phyloP scores from a whole-genome alignment of 2,329 filamentous ascomycete species.

The Phoma sp. region DNA sequence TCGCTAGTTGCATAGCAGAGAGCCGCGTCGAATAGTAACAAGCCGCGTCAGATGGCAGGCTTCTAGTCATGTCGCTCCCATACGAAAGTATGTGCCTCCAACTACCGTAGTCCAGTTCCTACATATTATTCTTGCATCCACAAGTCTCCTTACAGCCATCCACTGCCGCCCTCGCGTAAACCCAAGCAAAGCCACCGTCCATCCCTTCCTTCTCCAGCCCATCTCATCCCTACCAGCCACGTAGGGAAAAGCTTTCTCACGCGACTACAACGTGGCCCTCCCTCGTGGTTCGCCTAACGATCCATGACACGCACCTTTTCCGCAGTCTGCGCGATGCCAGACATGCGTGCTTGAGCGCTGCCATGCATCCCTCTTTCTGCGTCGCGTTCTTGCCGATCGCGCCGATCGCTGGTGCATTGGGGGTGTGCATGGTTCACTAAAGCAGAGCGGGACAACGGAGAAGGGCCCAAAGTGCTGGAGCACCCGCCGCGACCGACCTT shows the following conservation, averaged over 20 bases:
- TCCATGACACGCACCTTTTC: background rate
- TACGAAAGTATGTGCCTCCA: too few species aligned
- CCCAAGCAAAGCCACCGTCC: conserved; percentile 8
- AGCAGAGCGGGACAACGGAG: conserved; percentile 8
- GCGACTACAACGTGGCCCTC: conserved; percentile 13
- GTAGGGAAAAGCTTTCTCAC: conserved; percentile 2
- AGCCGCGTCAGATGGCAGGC: too few species aligned
- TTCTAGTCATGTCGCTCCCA: too few species aligned
- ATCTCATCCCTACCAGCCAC: background rate
- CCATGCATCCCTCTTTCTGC: background rate
- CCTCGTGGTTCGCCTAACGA: background rate
- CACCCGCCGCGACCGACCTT: conserved; percentile 3
- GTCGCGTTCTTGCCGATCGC: background rate
- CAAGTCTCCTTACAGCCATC: background rate
- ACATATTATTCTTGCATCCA: too few species aligned
- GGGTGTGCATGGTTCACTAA: background rate
- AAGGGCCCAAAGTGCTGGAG: conserved; percentile 13
- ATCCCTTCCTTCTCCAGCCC: background rate
- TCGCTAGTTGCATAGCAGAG: too few species aligned
- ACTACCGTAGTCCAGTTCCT: too few species aligned
- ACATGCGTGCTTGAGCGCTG: background rate
- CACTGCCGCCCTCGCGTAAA: background rate
- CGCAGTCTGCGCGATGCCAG: background rate
- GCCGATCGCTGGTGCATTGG: background rate
- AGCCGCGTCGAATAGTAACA: too few species aligned